Base-by-base conservation (phyloP, 305 asterid genomes). In the Striga hermonthica region DNA sequence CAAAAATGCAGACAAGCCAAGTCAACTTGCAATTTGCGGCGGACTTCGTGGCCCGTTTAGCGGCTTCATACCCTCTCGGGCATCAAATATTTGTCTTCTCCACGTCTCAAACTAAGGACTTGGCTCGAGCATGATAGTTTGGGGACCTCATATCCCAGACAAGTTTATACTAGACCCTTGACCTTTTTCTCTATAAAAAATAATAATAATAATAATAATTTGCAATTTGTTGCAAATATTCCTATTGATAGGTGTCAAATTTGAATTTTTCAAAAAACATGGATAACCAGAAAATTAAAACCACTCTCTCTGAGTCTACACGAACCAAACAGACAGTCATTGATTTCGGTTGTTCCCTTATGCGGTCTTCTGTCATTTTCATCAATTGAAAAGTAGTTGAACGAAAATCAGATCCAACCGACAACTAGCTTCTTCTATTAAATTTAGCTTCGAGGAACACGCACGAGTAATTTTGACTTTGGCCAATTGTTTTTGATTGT, bases 371-470 rank as follows among this genome's bases (percentile, higher is more conserved):
- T 5, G 75, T 79, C 76, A 62, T 60, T 76, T 67, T 73, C 80
- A 15, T 56, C 38, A 64, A 52, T 39, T 38, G 59, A 67, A 67
- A 41, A 35, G 40, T 13, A 47, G 58, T 43, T 50, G 74, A 70
- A 73, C 38, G 39, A 9, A 43, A 72, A 41, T 48, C 40, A 49
- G 56, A 43, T 60, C 67, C 67, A 66, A 72, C 85, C 80, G 77
- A 80, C 79, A 77, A 67, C 69, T 80, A 74, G 74, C 80, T 39
- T 72, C 66, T 68, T 62, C 62, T 59, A 60, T 71, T 44, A 35
- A 60, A 71, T 52, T 73, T 54, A 68, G 4, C 66, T 9, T 67
- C 38, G 4, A 55, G 59, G 6, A 60, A 12, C 72, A 52, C 75
- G 54, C 75, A 63, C 72, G 66, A 60, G 44, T 61, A 16, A 1